These are phyloP conservation scores for Didymella lethalis DNA, from an alignment of 2,329 filamentous ascomycete genomes.

Conservation along the genomic window DNA sequence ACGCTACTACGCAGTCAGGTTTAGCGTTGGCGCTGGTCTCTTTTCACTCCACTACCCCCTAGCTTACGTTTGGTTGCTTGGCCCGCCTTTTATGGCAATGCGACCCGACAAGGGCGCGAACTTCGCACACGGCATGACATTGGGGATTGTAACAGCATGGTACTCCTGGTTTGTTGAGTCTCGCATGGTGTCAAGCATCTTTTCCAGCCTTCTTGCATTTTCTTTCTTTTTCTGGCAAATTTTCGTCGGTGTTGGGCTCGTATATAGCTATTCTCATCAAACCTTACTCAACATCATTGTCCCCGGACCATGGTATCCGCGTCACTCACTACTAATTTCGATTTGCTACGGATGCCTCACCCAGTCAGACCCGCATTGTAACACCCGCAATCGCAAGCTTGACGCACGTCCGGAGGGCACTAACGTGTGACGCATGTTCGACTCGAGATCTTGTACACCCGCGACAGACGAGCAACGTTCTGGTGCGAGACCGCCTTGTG, in stretches of 20 bases:
- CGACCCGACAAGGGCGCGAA: conserved; percentile 8
- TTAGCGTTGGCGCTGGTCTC: conserved; percentile 25
- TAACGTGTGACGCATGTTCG: conserved; percentile 11
- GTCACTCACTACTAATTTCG: not conserved
- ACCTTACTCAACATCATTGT: conserved; percentile 1
- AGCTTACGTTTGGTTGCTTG: conserved; percentile 12
- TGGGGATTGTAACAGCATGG: conserved; percentile 1
- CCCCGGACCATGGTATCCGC: not conserved
- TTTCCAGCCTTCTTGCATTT: not conserved
- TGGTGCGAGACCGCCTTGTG: conserved; percentile 13
- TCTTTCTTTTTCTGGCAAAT: not conserved
- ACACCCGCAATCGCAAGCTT: conserved; percentile 1
- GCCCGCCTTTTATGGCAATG: conserved; percentile 7
- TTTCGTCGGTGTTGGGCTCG: not conserved
- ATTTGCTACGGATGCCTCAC: not conserved
- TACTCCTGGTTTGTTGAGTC: not conserved
- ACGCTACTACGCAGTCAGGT: conserved; percentile 11
- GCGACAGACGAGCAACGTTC: conserved; percentile 19
- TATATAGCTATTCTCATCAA: conserved; percentile 10
- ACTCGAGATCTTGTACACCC: conserved; percentile 6
- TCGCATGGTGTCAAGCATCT: not conserved
- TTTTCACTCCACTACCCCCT: conserved; percentile 4
- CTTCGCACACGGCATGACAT: conserved; percentile 9
- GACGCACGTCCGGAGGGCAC: not conserved
- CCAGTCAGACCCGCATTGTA: not conserved